phyloP scores from a whole-genome alignment of 1,284 basidiomycete genomes.

The Ceratobasidium sp. region DNA sequence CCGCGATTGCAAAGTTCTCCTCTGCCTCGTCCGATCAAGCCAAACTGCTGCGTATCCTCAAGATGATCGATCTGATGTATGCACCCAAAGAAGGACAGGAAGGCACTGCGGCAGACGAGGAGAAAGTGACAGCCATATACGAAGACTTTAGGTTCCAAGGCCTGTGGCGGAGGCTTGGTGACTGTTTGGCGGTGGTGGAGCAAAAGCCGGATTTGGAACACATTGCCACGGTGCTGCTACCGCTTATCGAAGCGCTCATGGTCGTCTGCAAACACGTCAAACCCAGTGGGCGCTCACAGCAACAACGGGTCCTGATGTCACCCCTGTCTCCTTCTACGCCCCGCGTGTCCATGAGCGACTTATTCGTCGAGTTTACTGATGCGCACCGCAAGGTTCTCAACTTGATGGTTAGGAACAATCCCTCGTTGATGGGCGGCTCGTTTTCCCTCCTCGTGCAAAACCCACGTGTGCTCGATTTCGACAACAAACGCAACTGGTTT shows the following conservation, averaged over 20 bases:
- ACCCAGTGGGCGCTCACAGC: constrained; percentile 51
- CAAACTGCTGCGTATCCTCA: constrained; percentile 88
- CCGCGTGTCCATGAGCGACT: constrained; percentile 73
- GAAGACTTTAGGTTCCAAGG: constrained; percentile 85
- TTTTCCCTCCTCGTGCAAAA: constrained; percentile 97
- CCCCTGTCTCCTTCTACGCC: constrained; percentile 70
- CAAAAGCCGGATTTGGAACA: constrained; percentile 81
- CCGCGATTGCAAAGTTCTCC: constrained; percentile 86
- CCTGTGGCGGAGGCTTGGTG: constrained; percentile 85
- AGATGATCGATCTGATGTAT: constrained; percentile 96
- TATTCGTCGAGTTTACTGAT: constrained; percentile 95
- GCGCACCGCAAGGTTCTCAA: constrained; percentile 94
- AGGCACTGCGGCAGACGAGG: constrained; percentile 62
- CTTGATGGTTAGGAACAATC: constrained; percentile 97
- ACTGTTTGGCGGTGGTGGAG: constrained; percentile 83
- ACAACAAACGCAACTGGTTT: constrained; percentile 99
- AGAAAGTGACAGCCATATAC: constrained; percentile 85
- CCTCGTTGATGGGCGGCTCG: constrained; percentile 96
- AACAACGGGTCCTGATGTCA: constrained; percentile 60
- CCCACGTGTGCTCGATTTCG: constrained; percentile 96
- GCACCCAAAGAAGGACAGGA: constrained; percentile 63
- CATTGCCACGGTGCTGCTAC: constrained; percentile 87
- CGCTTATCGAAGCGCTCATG: constrained; percentile 94
- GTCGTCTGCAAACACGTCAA: constrained; percentile 96
- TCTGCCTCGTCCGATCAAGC: constrained; percentile 91